These are phyloP conservation scores for Cephalotrichum gorgonifer DNA, from an alignment of 2,329 filamentous ascomycete genomes.

Conservation along the genomic window DNA sequence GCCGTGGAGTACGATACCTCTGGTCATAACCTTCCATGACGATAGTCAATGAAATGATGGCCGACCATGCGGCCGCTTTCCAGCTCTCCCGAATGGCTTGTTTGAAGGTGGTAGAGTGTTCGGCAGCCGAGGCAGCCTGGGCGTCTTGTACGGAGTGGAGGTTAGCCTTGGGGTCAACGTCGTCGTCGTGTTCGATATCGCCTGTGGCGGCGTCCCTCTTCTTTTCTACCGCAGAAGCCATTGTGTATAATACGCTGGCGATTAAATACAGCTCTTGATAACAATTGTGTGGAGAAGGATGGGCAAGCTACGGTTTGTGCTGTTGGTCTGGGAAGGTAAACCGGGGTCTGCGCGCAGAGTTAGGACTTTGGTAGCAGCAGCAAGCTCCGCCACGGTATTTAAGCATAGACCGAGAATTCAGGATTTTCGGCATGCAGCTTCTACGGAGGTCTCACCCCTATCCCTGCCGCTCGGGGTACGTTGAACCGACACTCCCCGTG, in stretches of 20 bases:
- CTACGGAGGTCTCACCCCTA: too few relatives aligned
- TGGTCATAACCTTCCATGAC: slow-evolving; percentile 25
- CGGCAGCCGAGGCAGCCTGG: slow-evolving; percentile 7
- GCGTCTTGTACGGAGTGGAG: slow-evolving; percentile 6
- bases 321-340: too few relatives aligned
- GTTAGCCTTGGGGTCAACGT: slow-evolving; percentile 7
- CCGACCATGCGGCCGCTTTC: slow-evolving; percentile 25
- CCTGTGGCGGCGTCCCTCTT: neutral
- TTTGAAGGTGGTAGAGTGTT: slow-evolving; percentile 8
- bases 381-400: too few relatives aligned
- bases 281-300: too few relatives aligned
- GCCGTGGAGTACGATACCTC: neutral
- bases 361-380: too few relatives aligned
- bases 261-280: neutral
- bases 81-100: slow-evolving; percentile 12
- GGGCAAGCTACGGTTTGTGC: too few relatives aligned
- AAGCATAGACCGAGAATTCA: too few relatives aligned
- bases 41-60: slow-evolving; percentile 25
- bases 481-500: too few relatives aligned
- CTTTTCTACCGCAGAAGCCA: neutral
- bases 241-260: neutral
- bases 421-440: too few relatives aligned
- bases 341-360: too few relatives aligned
- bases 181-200: slow-evolving; percentile 6
- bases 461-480: too few relatives aligned